Conservation (phyloP, 2,329 filamentous ascomycete genomes). For the Rhinocladiella similis region DNA sequence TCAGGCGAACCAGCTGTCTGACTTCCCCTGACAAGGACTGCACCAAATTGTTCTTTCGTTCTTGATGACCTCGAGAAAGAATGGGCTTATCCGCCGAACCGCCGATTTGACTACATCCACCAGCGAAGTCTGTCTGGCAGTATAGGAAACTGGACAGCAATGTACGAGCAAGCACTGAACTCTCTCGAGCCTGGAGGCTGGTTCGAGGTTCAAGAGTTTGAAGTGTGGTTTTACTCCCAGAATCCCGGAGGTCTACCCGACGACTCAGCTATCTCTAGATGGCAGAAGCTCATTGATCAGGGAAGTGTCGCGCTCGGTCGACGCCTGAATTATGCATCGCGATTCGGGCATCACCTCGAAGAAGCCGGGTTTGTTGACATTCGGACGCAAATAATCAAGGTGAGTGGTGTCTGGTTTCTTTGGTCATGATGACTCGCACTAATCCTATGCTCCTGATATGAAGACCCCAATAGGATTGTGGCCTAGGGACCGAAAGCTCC, state of each 20-base stretch:
- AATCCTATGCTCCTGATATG: not conserved
- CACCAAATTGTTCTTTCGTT: constrained; percentile 35
- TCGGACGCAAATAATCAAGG: constrained; percentile 29
- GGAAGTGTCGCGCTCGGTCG: constrained; percentile 28
- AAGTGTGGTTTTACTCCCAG: constrained; percentile 28
- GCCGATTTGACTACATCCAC: constrained; percentile 31
- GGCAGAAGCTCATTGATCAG: constrained; percentile 29
- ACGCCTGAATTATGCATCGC: constrained; percentile 19
- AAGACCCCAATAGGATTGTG: constrained; percentile 33
- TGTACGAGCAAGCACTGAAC: constrained; percentile 28
- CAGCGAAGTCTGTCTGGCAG: constrained; percentile 36
- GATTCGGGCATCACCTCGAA: constrained; percentile 30
- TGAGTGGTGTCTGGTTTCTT: constrained; percentile 2
- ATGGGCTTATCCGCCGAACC: constrained; percentile 35
- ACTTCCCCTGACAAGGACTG: constrained; percentile 23
- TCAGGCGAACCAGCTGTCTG: constrained; percentile 23
- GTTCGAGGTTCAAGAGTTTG: constrained; percentile 41
- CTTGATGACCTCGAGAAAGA: constrained; percentile 33
- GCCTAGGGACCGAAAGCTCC: constrained; percentile 37
- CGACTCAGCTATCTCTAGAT: constrained; percentile 16
- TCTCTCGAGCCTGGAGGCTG: constrained; percentile 35
- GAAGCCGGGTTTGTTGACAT: constrained; percentile 32
- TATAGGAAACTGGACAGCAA: constrained; percentile 39
- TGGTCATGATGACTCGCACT: too few species aligned
- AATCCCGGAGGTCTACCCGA: not conserved